Base-by-base conservation (phyloP, 192 early-diverging fungal genomes). In the Thamnidium elegans region DNA sequence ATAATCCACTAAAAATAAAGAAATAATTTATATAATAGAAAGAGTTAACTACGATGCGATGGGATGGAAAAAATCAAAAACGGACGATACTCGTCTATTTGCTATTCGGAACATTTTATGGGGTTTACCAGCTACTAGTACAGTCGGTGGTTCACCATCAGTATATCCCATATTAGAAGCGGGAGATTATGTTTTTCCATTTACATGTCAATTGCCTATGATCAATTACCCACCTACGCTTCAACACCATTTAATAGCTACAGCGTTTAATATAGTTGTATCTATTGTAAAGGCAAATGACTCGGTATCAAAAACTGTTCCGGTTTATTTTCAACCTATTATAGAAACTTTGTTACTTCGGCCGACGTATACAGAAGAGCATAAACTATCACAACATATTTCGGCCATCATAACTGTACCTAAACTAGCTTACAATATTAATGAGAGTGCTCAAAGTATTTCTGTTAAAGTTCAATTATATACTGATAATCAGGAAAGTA, bases 41-140 rank as follows among this genome's bases (percentile, higher is more conserved):
- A 59, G 58, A 21, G 39, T 59, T 14, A 59, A 59, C 21, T 59
- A 59, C 15, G 58, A 59, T 44, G 58, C 58, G 2, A 59, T 59
- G 34, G 58, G 58, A 46, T 59, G 58, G 58, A 34, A 45, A 23
- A 59, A 39, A 17, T 7, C 31, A 30, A 34, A 32, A 60, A 6
- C 36, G 13, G 39, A 60, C 34, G 58, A 60, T 20, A 20, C 13
- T 21, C 43, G 58, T 0, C 13, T 60, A 3, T 60, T 60, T 46
- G 36, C 58, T 6, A 42, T 60, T 4, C 19, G 58, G 39, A 46
- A 32, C 10, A 4, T 46, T 7, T 42, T 60, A 15, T 60, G 58
- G 58, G 42, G 58, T 14, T 43, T 26, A 8, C 43, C 58, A 1
- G 10, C 36, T 26, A 30, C 36, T 26, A 30, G 10, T 13, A 36